Evolutionary conservation across 2,329 filamentous ascomycete species (phyloP).

Genomic region (Neofusicoccum kwambonambiense): DNA sequence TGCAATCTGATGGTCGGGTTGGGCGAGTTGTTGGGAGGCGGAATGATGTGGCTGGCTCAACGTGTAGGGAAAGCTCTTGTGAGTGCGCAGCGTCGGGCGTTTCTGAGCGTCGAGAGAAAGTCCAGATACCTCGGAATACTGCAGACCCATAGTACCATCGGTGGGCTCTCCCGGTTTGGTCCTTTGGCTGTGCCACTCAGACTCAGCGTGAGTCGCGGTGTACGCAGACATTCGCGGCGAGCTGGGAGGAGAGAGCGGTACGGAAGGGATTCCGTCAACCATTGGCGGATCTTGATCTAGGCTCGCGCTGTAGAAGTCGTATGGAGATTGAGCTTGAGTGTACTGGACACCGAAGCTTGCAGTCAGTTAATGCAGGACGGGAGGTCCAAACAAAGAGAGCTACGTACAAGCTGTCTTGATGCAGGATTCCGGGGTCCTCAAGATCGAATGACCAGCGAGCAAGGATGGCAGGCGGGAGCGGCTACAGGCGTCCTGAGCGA

Average conservation of each 20-base stretch:
- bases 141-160: conserved; percentile 39
- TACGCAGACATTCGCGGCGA: conserved; percentile 53
- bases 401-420: conserved; percentile 14
- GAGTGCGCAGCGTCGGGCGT: conserved; percentile 41
- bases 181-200: conserved; percentile 44
- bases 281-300: conserved; percentile 26
- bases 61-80: conserved; percentile 46
- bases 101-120: conserved; percentile 36
- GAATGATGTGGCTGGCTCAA: conserved; percentile 39
- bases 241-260: conserved; percentile 50
- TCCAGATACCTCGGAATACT: conserved; percentile 36
- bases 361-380: conserved; percentile 13
- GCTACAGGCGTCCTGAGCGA: conserved; percentile 18
- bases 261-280: conserved; percentile 46
- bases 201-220: conserved; percentile 42
- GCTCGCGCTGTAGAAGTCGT: background rate
- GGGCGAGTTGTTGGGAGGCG: conserved; percentile 25
- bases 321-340: conserved; percentile 5
- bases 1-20: conserved; percentile 16
- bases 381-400: conserved; percentile 15
- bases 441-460: conserved; percentile 18
- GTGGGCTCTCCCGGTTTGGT: conserved; percentile 35
- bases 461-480: conserved; percentile 18
- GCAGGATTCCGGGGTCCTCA: conserved; percentile 16
- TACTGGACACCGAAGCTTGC: conserved; percentile 12